A percentile compares a stretch with the other conserved stretches of the same genome.
These are phyloP conservation scores for Leucocoprinus sp. DNA, from an alignment of 768 basidiomycete species.

Conservation along the genomic window DNA sequence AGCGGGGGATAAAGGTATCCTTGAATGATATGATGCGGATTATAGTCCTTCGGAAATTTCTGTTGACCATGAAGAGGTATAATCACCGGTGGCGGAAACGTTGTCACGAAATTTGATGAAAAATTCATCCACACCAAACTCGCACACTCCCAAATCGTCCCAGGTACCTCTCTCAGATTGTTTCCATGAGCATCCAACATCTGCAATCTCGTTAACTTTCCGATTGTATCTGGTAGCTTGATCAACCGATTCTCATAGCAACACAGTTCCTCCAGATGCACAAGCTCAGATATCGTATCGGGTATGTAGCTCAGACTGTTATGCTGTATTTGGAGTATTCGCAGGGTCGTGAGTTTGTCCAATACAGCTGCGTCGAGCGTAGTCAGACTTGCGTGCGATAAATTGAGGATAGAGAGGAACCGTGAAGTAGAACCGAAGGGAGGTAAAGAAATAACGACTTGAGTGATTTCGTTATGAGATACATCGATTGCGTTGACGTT, in stretches of 20 bases:
- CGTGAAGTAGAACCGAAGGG: constrained; percentile 36
- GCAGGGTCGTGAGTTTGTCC: constrained; percentile 63
- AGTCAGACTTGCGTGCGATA: constrained; percentile 34
- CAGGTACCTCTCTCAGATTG: constrained; percentile 68
- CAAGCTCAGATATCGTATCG: constrained; percentile 71
- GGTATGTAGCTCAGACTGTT: constrained; percentile 83
- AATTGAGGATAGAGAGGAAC: constrained; percentile 22
- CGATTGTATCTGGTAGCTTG: constrained; percentile 67
- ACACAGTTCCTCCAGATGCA: constrained; percentile 61
- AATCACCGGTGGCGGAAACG: constrained; percentile 4
- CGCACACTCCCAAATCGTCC: constrained; percentile 76
- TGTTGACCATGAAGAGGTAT: constrained; percentile 4
- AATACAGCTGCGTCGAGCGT: constrained; percentile 70
- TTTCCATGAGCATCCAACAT: constrained; percentile 88
- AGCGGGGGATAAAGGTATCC: constrained; percentile 21
- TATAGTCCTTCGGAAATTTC: constrained; percentile 1
- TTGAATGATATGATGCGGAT: constrained; percentile 29
- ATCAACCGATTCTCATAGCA: constrained; percentile 90
- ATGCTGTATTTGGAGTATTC: constrained; percentile 68
- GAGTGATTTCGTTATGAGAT: constrained; percentile 85
- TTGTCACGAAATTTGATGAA: constrained; percentile 74
- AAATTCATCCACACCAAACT: constrained; percentile 69
- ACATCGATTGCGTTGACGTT: constrained; percentile 60
- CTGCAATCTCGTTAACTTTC: constrained; percentile 65
- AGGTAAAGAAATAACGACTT: constrained; percentile 52